These are phyloP conservation scores for Erucastrum elatum DNA, from an alignment of 345 rosid genomes.

Conservation along the genomic window DNA sequence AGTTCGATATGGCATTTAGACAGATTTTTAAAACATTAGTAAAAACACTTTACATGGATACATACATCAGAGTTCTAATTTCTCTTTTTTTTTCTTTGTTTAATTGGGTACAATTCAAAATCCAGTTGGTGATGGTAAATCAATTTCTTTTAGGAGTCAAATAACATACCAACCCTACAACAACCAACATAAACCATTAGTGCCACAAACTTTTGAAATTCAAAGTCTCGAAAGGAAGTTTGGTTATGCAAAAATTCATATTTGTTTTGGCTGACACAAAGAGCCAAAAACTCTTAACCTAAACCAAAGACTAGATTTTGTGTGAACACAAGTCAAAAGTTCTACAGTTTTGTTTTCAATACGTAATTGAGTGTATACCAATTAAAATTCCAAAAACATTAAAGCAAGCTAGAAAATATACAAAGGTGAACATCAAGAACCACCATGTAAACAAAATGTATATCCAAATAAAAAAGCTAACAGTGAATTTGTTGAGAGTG, in stretches of 20 bases:
- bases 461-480: background rate
- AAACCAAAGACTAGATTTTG: constrained; percentile 37
- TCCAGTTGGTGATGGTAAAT: constrained; percentile 19
- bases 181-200: constrained; percentile 35
- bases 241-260: constrained; percentile 12
- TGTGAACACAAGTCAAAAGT: constrained; percentile 34
- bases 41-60: constrained; percentile 1
- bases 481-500: constrained; percentile 25
- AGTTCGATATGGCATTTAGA: no score
- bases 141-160: constrained; percentile 1
- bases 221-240: background rate
- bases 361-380: background rate
- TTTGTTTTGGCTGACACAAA: constrained; percentile 30
- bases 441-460: background rate
- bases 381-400: background rate
- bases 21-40: background rate
- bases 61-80: background rate
- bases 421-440: background rate
- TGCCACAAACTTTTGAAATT: constrained; percentile 32
- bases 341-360: background rate
- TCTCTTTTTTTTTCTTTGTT: background rate
- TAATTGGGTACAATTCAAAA: constrained; percentile 13
- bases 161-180: constrained; percentile 33
- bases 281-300: constrained; percentile 32
- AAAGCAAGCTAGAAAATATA: background rate